Evolutionary conservation across 1,284 basidiomycete species (phyloP).

Genomic region (Stygiomarasmius scandens): DNA sequence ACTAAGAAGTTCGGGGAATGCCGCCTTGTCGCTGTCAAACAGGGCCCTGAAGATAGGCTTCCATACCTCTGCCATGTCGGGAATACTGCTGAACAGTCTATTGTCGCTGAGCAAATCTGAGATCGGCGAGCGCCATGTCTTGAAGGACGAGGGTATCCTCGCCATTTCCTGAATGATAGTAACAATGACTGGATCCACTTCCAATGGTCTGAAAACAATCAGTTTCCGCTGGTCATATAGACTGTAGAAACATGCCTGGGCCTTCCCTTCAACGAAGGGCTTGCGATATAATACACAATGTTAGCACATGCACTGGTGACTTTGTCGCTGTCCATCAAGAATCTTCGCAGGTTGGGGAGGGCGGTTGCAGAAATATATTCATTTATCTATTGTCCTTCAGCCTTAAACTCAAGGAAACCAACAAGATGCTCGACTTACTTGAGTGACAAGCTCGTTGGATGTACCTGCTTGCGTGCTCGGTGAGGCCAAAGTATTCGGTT

Average conservation of each 20-base stretch:
- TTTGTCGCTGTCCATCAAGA: slow-evolving; percentile 87
- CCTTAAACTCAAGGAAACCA: not conserved
- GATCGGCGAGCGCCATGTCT: slow-evolving; percentile 85
- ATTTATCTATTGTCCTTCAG: slow-evolving; percentile 57
- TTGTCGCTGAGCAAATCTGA: slow-evolving; percentile 84
- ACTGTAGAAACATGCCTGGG: slow-evolving; percentile 49
- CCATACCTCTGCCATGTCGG: slow-evolving; percentile 68
- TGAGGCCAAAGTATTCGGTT: slow-evolving; percentile 44
- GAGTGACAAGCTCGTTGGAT: slow-evolving; percentile 50
- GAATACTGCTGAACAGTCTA: slow-evolving; percentile 81
- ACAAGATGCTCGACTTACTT: slow-evolving; percentile 40
- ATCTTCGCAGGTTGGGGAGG: slow-evolving; percentile 78
- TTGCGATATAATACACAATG: slow-evolving; percentile 85
- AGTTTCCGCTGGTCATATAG: not conserved
- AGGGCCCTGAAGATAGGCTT: slow-evolving; percentile 78
- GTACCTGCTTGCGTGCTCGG: slow-evolving; percentile 44
- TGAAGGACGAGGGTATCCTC: slow-evolving; percentile 76
- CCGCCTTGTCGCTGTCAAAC: slow-evolving; percentile 87
- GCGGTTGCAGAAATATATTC: slow-evolving; percentile 72
- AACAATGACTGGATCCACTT: slow-evolving; percentile 68
- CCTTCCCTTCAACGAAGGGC: slow-evolving; percentile 78
- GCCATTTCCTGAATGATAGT: slow-evolving; percentile 80
- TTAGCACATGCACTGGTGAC: slow-evolving; percentile 78
- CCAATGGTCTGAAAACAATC: slow-evolving; percentile 56
- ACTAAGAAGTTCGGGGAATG: slow-evolving; percentile 85